Evolutionary conservation across 2,329 filamentous ascomycete genomes (phyloP).

Genomic region (Coniochaeta pulveracea): DNA sequence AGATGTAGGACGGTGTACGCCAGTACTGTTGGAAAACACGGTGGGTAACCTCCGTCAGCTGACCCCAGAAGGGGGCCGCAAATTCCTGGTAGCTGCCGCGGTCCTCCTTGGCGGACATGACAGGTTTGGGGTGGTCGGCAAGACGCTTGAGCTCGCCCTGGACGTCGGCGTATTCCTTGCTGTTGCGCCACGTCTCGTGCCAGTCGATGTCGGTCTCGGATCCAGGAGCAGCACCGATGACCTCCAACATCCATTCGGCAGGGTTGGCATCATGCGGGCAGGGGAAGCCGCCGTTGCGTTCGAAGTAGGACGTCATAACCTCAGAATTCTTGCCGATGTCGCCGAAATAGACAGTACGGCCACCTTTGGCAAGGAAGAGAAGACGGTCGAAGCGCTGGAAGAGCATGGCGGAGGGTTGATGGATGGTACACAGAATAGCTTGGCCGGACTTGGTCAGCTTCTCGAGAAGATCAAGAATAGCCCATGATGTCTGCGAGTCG

Average conservation of each 20-base stretch:
- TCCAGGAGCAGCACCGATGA: constrained; percentile 52
- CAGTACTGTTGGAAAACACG: constrained; percentile 89
- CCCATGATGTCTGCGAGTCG: constrained; percentile 88
- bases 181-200: constrained; percentile 50
- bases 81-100: constrained; percentile 58
- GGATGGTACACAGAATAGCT: constrained; percentile 93
- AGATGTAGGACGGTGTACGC: constrained; percentile 82
- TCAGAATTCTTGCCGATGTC: constrained; percentile 63
- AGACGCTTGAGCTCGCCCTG: constrained; percentile 46
- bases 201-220: constrained; percentile 54
- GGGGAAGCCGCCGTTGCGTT: constrained; percentile 52
- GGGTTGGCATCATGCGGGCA: constrained; percentile 65
- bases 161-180: constrained; percentile 42
- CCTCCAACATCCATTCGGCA: constrained; percentile 68
- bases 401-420: constrained; percentile 91
- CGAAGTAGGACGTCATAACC: constrained; percentile 63
- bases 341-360: constrained; percentile 72
- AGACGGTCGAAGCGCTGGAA: constrained; percentile 85
- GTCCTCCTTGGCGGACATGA: constrained; percentile 19
- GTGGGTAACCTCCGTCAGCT: constrained; percentile 55
- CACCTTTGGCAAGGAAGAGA: constrained; percentile 65
- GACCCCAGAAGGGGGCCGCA: constrained; percentile 59
- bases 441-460: constrained; percentile 84
- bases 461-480: constrained; percentile 77
- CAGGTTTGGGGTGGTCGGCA: constrained; percentile 32